These are phyloP conservation scores for Komagataella pseudopastoris DNA, from an alignment of 805 yeast species.

Conservation along the genomic window DNA sequence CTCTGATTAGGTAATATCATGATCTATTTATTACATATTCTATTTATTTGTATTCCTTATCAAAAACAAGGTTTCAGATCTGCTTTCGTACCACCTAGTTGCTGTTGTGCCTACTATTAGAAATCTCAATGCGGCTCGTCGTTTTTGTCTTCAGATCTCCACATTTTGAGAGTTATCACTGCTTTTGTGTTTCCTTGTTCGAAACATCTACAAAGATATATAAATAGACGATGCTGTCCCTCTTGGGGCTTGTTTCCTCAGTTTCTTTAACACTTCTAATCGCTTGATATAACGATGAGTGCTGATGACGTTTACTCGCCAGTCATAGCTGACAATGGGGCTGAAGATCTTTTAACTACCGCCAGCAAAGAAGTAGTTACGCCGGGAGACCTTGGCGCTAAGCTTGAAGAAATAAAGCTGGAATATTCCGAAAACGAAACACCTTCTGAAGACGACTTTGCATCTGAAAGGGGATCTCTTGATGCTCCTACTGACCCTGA, in stretches of 20 bases:
- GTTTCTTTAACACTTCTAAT: neutral
- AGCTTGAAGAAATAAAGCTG: neutral
- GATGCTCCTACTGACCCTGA: neutral
- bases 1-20: neutral
- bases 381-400: neutral
- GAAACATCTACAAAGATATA: neutral
- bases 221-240: neutral
- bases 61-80: neutral
- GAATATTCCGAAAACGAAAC: neutral
- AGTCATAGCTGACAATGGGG: neutral
- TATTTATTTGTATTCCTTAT: neutral
- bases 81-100: neutral
- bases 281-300: neutral
- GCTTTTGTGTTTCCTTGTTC: neutral
- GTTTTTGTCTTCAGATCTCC: neutral
- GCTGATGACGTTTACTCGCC: neutral
- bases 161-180: neutral
- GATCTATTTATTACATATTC: neutral
- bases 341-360: neutral
- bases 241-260: neutral
- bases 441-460: neutral
- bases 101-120: neutral
- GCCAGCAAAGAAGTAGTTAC: neutral
- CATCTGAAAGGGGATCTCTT: neutral
- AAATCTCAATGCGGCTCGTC: neutral